phyloP scores from a whole-genome alignment of 2,329 filamentous ascomycete genomes.

The Trichophyton rubrum region DNA sequence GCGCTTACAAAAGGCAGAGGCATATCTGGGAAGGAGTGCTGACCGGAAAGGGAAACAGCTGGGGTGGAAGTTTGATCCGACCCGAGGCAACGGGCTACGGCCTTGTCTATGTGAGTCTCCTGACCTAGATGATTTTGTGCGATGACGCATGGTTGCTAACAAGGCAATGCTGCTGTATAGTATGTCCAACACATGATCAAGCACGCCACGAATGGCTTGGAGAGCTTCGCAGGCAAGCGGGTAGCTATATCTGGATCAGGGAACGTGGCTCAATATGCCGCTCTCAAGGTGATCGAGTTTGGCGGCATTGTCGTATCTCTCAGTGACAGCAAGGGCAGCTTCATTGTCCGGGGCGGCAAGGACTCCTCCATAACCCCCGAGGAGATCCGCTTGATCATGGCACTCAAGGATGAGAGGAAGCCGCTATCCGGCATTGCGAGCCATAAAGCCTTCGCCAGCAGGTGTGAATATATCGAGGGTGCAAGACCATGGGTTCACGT shows the following conservation, averaged over 20 bases:
- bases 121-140: conserved; percentile 8
- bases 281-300: conserved; percentile 91
- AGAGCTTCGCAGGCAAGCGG: conserved; percentile 77
- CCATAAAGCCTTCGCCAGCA: conserved; percentile 42
- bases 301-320: conserved; percentile 85
- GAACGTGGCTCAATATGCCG: conserved; percentile 96
- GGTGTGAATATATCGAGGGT: conserved; percentile 77
- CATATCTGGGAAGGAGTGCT: conserved; percentile 94
- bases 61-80: conserved; percentile 88
- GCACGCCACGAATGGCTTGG: conserved; percentile 64
- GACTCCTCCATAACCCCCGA: conserved; percentile 59
- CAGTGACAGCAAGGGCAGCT: conserved; percentile 77
- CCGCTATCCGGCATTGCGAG: conserved; percentile 60
- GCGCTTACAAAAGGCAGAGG: conserved; percentile 74
- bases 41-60: conserved; percentile 85
- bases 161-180: conserved; percentile 21
- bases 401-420: conserved; percentile 77
- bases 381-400: conserved; percentile 65
- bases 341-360: conserved; percentile 57
- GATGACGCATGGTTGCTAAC: conserved; percentile 3
- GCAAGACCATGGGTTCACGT: conserved; percentile 86
- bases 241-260: conserved; percentile 94
- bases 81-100: conserved; percentile 96
- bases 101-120: conserved; percentile 60
- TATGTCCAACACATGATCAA: conserved; percentile 93